Evolutionary conservation across 1,284 basidiomycete species (phyloP), one percentile per base, ranked within the genome.

Genomic region (Irpex sp.): DNA sequence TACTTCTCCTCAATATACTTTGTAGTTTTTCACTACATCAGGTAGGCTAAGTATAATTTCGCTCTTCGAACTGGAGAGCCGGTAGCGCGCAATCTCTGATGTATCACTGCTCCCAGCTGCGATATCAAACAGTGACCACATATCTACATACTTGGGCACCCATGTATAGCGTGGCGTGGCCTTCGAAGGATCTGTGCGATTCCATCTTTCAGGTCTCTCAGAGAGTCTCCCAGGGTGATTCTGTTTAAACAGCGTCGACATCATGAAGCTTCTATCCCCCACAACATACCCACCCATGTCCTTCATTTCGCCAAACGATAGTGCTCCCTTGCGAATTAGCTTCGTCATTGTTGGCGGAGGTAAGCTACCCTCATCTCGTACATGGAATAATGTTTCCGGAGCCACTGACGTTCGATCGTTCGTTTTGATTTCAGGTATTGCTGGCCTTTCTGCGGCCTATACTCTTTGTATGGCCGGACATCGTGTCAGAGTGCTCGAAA

Each of bases 371-470:
- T 36, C 6, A 11, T 38, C 8, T 34, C 13, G 13, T n/a, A n/a
- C 55, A 4, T n/a, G 8, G 17, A 9, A 6, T 9, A 26, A n/a
- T 38, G 26, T 15, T n/a, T 11, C n/a, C 9, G 31, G 31, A 15
- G 6, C 15, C 13, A 17, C 11, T 9, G 19, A 31, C 26, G 11
- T n/a, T 47, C 40, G 40, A 15, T 44, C 40, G 8, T 44, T 9
- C 40, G 38, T 44, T 52, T 47, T 55, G 37, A 49, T 47, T 19
- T 37, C 61, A 76, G 74, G 73, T 11, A 64, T 75, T 31, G 68
- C 72, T 54, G 85, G 85, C 26, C 78, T 87, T 4, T 79, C 85
- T 1, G 77, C 78, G 11, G 85, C 84, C 5, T 80, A 80, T 67
- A 73, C 81, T 2, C 73, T 87, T 47, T 72, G 76, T 17, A 73